Evolutionary conservation across 345 rosid species (phyloP), one percentile per base, ranked within the genome.

Genomic region (Brassica carinata): DNA sequence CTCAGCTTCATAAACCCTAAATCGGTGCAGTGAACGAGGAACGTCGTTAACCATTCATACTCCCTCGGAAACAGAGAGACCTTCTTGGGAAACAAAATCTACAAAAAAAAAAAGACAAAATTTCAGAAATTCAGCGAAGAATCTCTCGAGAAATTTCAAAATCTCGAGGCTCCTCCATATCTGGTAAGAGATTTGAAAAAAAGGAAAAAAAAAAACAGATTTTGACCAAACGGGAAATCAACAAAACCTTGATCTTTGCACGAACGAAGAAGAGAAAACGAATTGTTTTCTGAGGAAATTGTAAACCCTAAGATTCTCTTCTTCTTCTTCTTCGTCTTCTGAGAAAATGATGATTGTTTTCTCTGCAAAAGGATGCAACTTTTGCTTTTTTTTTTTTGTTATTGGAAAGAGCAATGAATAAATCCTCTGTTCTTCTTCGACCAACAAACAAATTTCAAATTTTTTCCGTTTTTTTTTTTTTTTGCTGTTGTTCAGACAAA

Each of bases 1-100:
- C 69, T 9, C 15, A 71, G 57, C 77, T 77, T 31, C 78, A 81
- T 81, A 81, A 81, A 76, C 81, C 84, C 84, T 81, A 71, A 76
- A 23, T 71, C 65, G 71, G 64, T 75, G 66, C 14, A 75, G 72
- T 66, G 71, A 66, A 74, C 45, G 62, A 40, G 36, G 40, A 62
- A 73, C 68, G 67, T 62, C 40, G 80, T 65, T 74, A 80, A 70
- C 69, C 79, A 81, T 70, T 76, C 79, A 75, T 27, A 76, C 64
- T 45, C 38, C 64, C 84, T 80, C 76, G 79, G 27, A 80, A 80
- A 75, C 43, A 15, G 74, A 73, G 77, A 67, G 15, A 29, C 72
- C 65, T 80, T 69, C 76, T 65, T 15, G 72, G 77, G 68, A 72
- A 73, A 0, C 14, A 26, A 5, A 62, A 26, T 23, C 74, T 71